Evolutionary conservation across 129 eudicot species (phyloP).

Genomic region (Helichrysum umbraculigerum): DNA sequence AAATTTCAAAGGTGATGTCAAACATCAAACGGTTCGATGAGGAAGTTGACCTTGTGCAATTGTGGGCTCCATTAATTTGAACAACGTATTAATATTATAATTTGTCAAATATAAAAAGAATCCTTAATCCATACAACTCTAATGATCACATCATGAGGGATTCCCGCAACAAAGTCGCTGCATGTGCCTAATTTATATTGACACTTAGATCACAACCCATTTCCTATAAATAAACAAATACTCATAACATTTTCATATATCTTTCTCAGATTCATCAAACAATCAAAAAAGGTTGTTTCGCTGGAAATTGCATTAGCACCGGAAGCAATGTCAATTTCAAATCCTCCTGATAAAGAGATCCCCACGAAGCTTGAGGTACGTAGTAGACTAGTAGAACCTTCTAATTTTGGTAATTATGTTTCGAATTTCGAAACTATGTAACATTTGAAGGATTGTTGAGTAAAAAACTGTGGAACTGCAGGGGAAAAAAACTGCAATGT

Average conservation of each 20-base stretch:
- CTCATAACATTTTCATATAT: background rate
- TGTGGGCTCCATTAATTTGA: too few species aligned
- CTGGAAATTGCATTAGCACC: slow-evolving; percentile 11
- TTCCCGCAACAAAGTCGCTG: background rate
- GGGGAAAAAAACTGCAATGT: slow-evolving; percentile 47
- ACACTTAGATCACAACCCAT: too few species aligned
- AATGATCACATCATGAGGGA: background rate
- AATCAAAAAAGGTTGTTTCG: background rate
- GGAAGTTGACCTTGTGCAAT: too few species aligned
- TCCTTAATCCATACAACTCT: background rate
- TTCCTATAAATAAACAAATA: too few species aligned
- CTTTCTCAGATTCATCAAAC: background rate
- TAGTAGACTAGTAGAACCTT: too few species aligned
- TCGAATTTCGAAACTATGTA: background rate
- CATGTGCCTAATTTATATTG: background rate
- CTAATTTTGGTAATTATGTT: background rate
- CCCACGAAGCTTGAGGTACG: slow-evolving; percentile 15
- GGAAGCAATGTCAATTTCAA: background rate
- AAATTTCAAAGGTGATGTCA: too few species aligned
- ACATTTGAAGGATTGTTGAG: background rate
- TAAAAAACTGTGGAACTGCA: slow-evolving; percentile 21
- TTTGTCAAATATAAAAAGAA: background rate
- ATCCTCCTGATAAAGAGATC: background rate
- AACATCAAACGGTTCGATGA: too few species aligned
- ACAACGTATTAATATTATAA: background rate